Conservation (phyloP, 2,329 filamentous ascomycete genomes). For the Tolypocladium guangdongense region DNA sequence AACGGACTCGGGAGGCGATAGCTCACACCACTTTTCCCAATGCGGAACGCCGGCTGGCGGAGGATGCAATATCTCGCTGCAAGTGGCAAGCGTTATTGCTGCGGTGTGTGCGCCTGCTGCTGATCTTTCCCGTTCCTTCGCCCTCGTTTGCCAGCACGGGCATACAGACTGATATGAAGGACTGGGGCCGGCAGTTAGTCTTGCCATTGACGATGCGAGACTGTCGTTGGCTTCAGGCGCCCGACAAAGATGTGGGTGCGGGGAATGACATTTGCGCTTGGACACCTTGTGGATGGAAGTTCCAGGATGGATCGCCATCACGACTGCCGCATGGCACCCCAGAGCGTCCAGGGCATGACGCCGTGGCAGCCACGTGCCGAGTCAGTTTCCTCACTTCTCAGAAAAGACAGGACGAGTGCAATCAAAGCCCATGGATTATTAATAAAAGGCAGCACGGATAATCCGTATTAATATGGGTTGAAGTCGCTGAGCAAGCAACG, state of each 20-base stretch:
- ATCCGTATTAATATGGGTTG: no score
- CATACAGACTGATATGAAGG: neutral
- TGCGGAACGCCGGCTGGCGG: no score
- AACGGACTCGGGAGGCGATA: no score
- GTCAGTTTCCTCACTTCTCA: neutral
- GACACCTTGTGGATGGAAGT: neutral
- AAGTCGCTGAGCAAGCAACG: neutral
- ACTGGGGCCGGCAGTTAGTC: neutral
- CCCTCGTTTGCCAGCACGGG: neutral
- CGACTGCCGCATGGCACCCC: neutral
- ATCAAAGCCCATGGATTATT: no score
- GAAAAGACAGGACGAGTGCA: no score
- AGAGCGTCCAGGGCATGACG: neutral
- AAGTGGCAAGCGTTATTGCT: no score
- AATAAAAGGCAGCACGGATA: no score
- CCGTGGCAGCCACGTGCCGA: neutral
- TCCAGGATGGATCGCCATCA: neutral
- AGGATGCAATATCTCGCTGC: no score
- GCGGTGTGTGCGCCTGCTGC: no score
- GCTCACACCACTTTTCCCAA: no score
- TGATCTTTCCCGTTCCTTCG: no score
- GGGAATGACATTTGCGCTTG: neutral
- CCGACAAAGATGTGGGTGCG: neutral
- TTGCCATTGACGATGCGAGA: neutral
- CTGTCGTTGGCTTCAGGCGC: neutral